phyloP scores from a whole-genome alignment of 495 filamentous ascomycete genomes.

The Aspergillus homomorphus region DNA sequence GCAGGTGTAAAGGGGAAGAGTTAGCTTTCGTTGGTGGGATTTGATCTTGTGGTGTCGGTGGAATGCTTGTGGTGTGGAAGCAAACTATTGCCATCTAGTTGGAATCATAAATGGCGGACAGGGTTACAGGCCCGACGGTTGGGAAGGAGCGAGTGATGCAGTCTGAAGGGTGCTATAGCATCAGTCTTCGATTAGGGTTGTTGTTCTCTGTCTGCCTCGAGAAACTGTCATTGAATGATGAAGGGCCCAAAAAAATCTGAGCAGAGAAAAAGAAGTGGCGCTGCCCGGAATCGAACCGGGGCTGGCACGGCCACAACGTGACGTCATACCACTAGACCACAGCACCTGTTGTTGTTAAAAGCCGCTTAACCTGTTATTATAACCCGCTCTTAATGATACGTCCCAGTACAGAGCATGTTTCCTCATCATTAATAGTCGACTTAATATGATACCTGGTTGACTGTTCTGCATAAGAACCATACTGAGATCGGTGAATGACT shows the following conservation, averaged over 20 bases:
- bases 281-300: constrained; percentile 75
- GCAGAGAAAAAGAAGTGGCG: constrained; percentile 18
- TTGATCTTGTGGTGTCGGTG: background rate
- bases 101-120: too few relatives aligned
- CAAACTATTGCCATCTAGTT: background rate
- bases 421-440: too few relatives aligned
- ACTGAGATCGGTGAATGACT: too few relatives aligned
- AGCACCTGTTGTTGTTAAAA: constrained; percentile 17
- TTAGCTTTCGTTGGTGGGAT: background rate
- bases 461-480: too few relatives aligned
- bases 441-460: too few relatives aligned
- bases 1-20: background rate
- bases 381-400: too few relatives aligned
- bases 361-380: too few relatives aligned
- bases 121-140: background rate
- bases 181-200: too few relatives aligned
- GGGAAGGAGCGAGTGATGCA: background rate
- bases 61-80: background rate
- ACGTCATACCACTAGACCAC: constrained; percentile 35
- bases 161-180: too few relatives aligned
- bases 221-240: constrained; percentile 1
- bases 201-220: too few relatives aligned
- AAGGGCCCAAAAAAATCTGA: constrained; percentile 7
- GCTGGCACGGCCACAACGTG: constrained; percentile 66
- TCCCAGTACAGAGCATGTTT: too few relatives aligned